Evolutionary conservation across 805 yeast genomes (phyloP), one percentile per base, ranked within the genome.

Genomic region (Starmerella roubikii): DNA sequence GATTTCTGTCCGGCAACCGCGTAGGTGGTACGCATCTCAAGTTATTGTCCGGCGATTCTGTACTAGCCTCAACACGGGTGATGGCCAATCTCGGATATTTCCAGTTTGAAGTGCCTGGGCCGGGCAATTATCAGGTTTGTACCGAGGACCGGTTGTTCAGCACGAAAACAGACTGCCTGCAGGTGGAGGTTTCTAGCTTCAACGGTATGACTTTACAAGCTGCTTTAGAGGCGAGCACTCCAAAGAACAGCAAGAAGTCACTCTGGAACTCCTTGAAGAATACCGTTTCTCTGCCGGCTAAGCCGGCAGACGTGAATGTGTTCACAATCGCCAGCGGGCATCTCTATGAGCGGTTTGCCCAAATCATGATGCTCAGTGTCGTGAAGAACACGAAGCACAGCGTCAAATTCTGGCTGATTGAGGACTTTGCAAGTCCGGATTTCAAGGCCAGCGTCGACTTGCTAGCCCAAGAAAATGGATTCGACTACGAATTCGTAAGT

Each of bases 311-410:
- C 12, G 71, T 83, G 33, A 83, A 83, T 54, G 76, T 83, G 28
- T 84, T 83, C 60, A 69, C 86, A 0, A 76, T 83, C 30, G 88
- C 93, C 0, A 75, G 86, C 47, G 94, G 94, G 0, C 83, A 75
- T 46, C 57, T 75, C 28, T 82, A 83, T 55, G 94, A 83, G 54
- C 61, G 83, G 44, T 69, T 83, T 34, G 50, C 78, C 41, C 67
- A 78, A 13, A 78, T 78, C n/a, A 83, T 83, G 94, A 76, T 77
- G 38, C 73, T 73, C 1, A 78, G 91, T 3, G 86, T 82, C 2
- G 72, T 71, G 71, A 62, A 64, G 21, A 74, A 78, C 47, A 72
- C 84, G 3, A 61, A 72, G 1, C 72, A 71, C 37, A 64, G 75
- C 0, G 76, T 83, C 21, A 81, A 78, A 54, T 81, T 86, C 54